Percentiles rank a stretch among this genome's conserved stretches.
phyloP scores from a whole-genome alignment of 2,329 filamentous ascomycete genomes.

The Fonsecaea erecta region DNA sequence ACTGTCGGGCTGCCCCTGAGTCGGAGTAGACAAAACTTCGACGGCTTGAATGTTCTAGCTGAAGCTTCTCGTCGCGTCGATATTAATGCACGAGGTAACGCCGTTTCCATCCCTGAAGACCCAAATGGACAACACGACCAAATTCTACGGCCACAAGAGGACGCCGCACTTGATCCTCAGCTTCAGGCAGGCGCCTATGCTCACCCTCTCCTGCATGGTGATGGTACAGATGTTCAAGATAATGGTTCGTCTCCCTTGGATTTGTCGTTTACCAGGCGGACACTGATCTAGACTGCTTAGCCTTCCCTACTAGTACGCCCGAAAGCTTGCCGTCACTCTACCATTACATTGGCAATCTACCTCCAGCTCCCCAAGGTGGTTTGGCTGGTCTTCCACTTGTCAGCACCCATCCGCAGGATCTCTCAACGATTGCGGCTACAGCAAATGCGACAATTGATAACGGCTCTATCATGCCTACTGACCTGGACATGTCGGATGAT shows the following conservation, averaged over 20 bases:
- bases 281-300: background rate
- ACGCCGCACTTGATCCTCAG: slow-evolving; percentile 23
- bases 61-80: slow-evolving; percentile 83
- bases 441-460: slow-evolving; percentile 51
- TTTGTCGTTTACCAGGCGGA: background rate
- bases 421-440: slow-evolving; percentile 53
- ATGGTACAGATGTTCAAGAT: slow-evolving; percentile 9
- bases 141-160: background rate
- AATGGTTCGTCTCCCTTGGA: slow-evolving; percentile 16
- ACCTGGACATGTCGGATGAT: slow-evolving; percentile 5
- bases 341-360: slow-evolving; percentile 8
- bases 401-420: slow-evolving; percentile 44
- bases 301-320: slow-evolving; percentile 5
- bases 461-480: background rate
- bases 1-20: slow-evolving; percentile 43
- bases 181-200: slow-evolving; percentile 22
- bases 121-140: slow-evolving; percentile 5
- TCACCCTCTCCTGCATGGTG: slow-evolving; percentile 15
- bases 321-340: slow-evolving; percentile 16
- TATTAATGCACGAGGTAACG: slow-evolving; percentile 11
- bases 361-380: slow-evolving; percentile 14
- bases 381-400: slow-evolving; percentile 11
- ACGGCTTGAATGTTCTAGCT: slow-evolving; percentile 81
- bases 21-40: slow-evolving; percentile 65
- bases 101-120: slow-evolving; percentile 10